phyloP scores from a whole-genome alignment of 2,329 filamentous ascomycete genomes.

The Colletotrichum liriopes region DNA sequence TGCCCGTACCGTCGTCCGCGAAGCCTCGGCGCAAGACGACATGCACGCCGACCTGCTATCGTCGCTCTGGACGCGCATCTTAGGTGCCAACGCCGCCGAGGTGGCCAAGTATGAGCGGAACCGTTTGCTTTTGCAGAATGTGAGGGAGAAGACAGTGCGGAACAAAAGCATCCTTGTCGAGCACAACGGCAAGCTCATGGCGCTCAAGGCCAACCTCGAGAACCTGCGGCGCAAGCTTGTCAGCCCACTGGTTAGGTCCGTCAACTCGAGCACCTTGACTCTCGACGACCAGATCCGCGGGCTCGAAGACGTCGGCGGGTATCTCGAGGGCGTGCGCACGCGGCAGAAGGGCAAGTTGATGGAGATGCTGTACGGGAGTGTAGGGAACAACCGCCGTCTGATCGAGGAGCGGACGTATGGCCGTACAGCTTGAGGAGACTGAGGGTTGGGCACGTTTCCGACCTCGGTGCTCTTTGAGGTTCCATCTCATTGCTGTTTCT shows the following conservation, averaged over 20 bases:
- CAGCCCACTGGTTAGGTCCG: conserved; percentile 83
- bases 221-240: conserved; percentile 87
- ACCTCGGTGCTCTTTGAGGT: not conserved
- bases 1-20: conserved; percentile 86
- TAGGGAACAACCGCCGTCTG: conserved; percentile 49
- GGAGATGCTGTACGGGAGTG: conserved; percentile 80
- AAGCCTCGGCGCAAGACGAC: conserved; percentile 85
- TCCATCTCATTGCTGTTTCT: not conserved
- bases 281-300: conserved; percentile 90
- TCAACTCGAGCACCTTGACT: conserved; percentile 77
- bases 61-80: conserved; percentile 87
- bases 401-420: conserved; percentile 50
- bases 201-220: conserved; percentile 89
- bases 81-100: conserved; percentile 81
- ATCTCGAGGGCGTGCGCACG: conserved; percentile 82
- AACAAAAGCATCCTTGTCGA: conserved; percentile 91
- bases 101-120: conserved; percentile 96
- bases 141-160: conserved; percentile 85
- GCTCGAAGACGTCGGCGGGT: conserved; percentile 83
- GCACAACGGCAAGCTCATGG: conserved; percentile 87
- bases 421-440: conserved; percentile 18
- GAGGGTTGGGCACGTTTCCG: not conserved
- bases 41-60: conserved; percentile 86
- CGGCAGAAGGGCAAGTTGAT: conserved; percentile 87
- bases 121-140: conserved; percentile 81